Percentiles rank a stretch among this genome's conserved stretches.
These are phyloP conservation scores for Ceratobasidium sp. DNA, from an alignment of 1,284 basidiomycete genomes.

Conservation along the genomic window DNA sequence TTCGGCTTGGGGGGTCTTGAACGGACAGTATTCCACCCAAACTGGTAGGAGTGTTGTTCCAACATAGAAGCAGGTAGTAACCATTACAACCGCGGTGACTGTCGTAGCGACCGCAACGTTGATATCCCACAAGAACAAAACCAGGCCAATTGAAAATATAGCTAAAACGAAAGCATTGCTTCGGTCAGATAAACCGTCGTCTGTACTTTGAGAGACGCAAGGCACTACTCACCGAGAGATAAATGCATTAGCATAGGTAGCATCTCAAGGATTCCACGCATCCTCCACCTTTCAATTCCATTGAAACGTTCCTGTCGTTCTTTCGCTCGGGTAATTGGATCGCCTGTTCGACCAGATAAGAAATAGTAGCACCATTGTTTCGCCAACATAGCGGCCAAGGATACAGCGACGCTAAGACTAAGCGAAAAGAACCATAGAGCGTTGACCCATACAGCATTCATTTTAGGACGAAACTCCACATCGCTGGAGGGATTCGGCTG, in stretches of 20 bases:
- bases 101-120: constrained; percentile 7
- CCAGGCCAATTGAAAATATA: constrained; percentile 14
- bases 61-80: not conserved
- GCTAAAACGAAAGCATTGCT: not conserved
- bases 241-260: no score
- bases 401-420: constrained; percentile 12
- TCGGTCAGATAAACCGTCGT: not conserved
- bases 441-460: constrained; percentile 20
- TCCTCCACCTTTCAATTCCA: constrained; percentile 18
- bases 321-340: constrained; percentile 13
- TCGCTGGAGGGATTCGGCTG: not conserved
- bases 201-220: not conserved
- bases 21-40: constrained; percentile 5
- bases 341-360: not conserved
- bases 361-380: constrained; percentile 30
- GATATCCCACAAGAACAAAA: constrained; percentile 17
- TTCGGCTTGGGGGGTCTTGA: constrained; percentile 7
- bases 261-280: no score
- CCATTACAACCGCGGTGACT: not conserved
- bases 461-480: not conserved
- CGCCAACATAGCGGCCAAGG: constrained; percentile 15
- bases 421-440: constrained; percentile 19
- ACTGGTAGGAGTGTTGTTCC: constrained; percentile 7
- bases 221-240: constrained; percentile 3
- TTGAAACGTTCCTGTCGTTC: constrained; percentile 8